Evolutionary conservation across 1,139 yeast genomes (phyloP).

Genomic region (Pichia sp.): DNA sequence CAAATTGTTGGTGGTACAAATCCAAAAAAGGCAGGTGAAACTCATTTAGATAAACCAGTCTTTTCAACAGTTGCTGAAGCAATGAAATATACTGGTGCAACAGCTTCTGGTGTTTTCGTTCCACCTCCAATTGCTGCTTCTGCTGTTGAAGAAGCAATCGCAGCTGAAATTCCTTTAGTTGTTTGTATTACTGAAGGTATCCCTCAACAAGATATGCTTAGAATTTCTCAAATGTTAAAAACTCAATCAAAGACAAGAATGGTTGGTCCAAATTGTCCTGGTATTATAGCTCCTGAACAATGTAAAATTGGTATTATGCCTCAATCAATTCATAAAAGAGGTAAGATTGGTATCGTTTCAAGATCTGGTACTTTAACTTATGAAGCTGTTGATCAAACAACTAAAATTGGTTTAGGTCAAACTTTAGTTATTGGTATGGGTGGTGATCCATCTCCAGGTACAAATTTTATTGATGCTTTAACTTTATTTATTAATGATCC

Average conservation of each 20-base stretch:
- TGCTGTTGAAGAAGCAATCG: slow-evolving; percentile 95
- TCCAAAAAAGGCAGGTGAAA: slow-evolving; percentile 94
- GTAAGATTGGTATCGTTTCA: slow-evolving; percentile 91
- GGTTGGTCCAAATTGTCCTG: slow-evolving; percentile 99
- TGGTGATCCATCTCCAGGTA: slow-evolving; percentile 99
- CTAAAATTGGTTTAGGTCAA: slow-evolving; percentile 94
- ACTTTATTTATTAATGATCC: slow-evolving; percentile 85
- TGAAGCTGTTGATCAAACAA: slow-evolving; percentile 99
- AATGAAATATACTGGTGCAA: slow-evolving; percentile 82
- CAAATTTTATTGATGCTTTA: slow-evolving; percentile 95
- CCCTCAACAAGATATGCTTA: slow-evolving; percentile 97
- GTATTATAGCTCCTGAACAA: slow-evolving; percentile 94
- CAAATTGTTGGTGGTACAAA: slow-evolving; percentile 97
- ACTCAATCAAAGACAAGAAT: slow-evolving; percentile 92
- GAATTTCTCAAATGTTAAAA: slow-evolving; percentile 90
- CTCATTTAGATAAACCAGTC: slow-evolving; percentile 85
- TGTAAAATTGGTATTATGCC: slow-evolving; percentile 99
- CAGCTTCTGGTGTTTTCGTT: slow-evolving; percentile 93
- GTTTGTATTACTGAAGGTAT: slow-evolving; percentile 98
- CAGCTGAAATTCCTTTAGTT: slow-evolving; percentile 91
- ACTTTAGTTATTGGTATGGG: slow-evolving; percentile 98
- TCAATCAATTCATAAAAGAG: slow-evolving; percentile 84
- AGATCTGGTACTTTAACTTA: slow-evolving; percentile 97
- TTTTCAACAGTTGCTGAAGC: slow-evolving; percentile 87
- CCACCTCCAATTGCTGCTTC: slow-evolving; percentile 97